phyloP scores from a whole-genome alignment of 2,329 filamentous ascomycete species.

The Neurospora crassa region DNA sequence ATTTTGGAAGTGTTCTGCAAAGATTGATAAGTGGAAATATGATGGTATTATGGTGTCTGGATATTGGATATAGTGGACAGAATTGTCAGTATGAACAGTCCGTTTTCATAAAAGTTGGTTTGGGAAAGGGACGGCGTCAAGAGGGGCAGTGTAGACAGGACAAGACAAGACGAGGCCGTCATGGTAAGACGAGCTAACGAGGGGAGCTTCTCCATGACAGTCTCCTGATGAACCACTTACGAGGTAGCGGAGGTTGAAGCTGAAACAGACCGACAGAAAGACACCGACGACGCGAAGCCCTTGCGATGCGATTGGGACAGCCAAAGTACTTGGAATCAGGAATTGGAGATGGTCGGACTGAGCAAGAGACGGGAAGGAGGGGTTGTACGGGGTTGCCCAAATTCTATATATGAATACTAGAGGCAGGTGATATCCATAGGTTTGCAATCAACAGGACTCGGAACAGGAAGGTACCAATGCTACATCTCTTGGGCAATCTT shows the following conservation, averaged over 20 bases:
- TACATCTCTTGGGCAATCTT: neutral
- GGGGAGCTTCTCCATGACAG: constrained; percentile 6
- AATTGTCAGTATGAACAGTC: neutral
- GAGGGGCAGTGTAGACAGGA: neutral
- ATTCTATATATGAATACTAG: neutral
- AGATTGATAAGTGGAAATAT: neutral
- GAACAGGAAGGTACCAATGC: neutral
- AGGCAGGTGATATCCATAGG: no score
- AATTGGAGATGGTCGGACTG: neutral
- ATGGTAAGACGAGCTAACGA: constrained; percentile 1
- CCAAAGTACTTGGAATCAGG: neutral
- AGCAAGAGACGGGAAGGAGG: neutral
- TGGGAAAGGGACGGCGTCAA: neutral
- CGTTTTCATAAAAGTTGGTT: neutral
- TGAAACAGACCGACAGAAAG: neutral
- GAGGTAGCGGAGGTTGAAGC: neutral
- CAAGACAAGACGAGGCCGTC: neutral
- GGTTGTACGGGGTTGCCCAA: neutral
- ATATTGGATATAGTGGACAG: neutral
- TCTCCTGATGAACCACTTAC: constrained; percentile 11
- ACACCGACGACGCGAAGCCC: neutral
- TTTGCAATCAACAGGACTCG: neutral
- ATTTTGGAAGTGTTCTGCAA: constrained; percentile 25
- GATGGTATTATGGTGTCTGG: neutral
- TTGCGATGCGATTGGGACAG: neutral